Evolutionary conservation across 148 eudicot genomes (phyloP).

Genomic region (Rhododendron mucronatum): DNA sequence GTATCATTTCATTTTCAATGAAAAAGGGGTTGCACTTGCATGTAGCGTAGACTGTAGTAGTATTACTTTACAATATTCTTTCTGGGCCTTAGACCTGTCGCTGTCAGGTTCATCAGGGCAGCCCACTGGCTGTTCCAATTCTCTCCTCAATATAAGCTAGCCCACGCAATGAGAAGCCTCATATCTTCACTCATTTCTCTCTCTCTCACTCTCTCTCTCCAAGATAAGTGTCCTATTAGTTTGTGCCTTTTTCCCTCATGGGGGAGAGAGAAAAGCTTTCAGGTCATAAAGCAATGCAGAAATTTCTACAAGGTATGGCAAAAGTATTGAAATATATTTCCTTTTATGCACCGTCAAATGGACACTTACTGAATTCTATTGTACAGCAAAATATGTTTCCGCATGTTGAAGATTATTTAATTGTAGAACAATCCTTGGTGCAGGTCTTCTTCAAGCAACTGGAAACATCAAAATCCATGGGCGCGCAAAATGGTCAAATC

Average conservation of each 20-base stretch:
- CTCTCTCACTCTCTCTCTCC: conserved; percentile 8
- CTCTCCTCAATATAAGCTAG: conserved; percentile 13
- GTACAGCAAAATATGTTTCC: not conserved
- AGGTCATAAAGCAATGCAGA: conserved; percentile 19
- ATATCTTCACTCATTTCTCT: conserved; percentile 10
- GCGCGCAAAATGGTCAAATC: not conserved
- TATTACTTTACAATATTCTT: not conserved
- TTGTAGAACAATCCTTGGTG: not conserved
- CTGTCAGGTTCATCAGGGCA: conserved; percentile 25
- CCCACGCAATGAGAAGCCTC: conserved; percentile 12
- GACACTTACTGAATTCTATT: not conserved
- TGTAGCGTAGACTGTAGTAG: no score
- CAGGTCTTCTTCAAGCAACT: not conserved
- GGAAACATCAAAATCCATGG: not conserved
- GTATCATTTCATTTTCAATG: no score
- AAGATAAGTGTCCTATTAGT: not conserved
- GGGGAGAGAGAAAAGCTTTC: conserved; percentile 23
- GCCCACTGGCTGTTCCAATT: conserved; percentile 29
- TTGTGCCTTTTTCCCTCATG: conserved; percentile 11
- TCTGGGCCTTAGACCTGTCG: conserved; percentile 39
- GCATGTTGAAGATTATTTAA: not conserved
- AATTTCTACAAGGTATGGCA: conserved; percentile 23
- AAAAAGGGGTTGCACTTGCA: no score
- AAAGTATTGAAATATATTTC: not conserved
- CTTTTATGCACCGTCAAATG: not conserved